Evolutionary conservation across 768 basidiomycete genomes (phyloP).

Genomic region (Psilocybe sp.): DNA sequence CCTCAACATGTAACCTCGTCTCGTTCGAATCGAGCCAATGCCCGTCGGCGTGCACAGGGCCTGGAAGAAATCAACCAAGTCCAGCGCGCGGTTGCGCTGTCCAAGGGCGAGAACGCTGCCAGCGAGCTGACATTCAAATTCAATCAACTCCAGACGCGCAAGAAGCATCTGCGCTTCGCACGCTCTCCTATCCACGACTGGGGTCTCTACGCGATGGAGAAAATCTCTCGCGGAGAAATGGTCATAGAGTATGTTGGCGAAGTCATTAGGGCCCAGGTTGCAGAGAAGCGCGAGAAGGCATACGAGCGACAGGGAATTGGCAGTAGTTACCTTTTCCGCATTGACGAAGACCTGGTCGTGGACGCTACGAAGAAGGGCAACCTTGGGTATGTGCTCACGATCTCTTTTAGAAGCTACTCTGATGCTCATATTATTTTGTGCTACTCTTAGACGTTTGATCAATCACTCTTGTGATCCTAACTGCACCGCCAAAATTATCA

Average conservation of each 20-base stretch:
- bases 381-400: constrained; percentile 71
- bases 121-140: constrained; percentile 87
- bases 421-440: constrained; percentile 8
- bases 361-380: constrained; percentile 99
- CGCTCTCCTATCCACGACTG: constrained; percentile 97
- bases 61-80: constrained; percentile 94
- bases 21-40: constrained; percentile 88
- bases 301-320: constrained; percentile 98
- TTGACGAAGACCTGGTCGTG: constrained; percentile 96
- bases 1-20: constrained; percentile 68
- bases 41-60: constrained; percentile 86
- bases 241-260: constrained; percentile 99
- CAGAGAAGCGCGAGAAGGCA: constrained; percentile 94
- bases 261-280: constrained; percentile 90
- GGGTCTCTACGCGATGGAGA: constrained; percentile 98
- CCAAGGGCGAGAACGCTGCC: constrained; percentile 70
- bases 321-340: constrained; percentile 95
- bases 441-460: constrained; percentile 82
- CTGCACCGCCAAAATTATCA: constrained; percentile 88
- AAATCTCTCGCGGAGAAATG: constrained; percentile 93
- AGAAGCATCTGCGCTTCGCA: constrained; percentile 96
- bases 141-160: constrained; percentile 95
- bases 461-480: constrained; percentile 99
- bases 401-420: constrained; percentile 6
- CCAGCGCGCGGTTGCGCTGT: constrained; percentile 73